phyloP scores from a whole-genome alignment of 352 stramenopile genomes.

The Pythium plurisporium region DNA sequence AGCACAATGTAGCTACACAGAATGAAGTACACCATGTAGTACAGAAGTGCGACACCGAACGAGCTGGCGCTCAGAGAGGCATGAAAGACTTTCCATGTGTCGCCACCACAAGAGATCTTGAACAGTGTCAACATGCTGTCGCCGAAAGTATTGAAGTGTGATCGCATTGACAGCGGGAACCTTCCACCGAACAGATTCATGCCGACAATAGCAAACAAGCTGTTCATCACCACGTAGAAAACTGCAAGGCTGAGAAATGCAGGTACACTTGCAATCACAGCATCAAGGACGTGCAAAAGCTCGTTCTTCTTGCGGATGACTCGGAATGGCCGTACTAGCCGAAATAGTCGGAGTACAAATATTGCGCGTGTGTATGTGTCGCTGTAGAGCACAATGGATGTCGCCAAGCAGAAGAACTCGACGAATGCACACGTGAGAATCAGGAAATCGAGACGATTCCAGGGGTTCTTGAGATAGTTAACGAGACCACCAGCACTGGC shows the following conservation, averaged over 20 bases:
- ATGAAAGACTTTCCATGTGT: constrained; percentile 80
- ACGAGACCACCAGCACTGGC: constrained; percentile 47
- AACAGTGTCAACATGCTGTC: constrained; percentile 83
- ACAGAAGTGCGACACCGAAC: constrained; percentile 51
- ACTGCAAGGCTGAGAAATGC: constrained; percentile 59
- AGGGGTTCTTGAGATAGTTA: constrained; percentile 71
- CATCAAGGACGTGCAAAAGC: constrained; percentile 64
- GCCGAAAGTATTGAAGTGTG: constrained; percentile 82
- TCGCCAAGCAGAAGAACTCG: constrained; percentile 61
- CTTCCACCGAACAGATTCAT: constrained; percentile 82
- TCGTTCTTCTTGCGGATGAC: constrained; percentile 74
- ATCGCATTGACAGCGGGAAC: constrained; percentile 63
- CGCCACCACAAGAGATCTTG: constrained; percentile 78
- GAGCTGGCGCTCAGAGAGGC: constrained; percentile 57
- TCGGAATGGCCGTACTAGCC: constrained; percentile 68
- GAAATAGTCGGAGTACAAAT: constrained; percentile 79
- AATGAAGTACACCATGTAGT: constrained; percentile 74
- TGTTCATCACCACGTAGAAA: constrained; percentile 65
- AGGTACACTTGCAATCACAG: constrained; percentile 58
- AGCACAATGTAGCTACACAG: constrained; percentile 63
- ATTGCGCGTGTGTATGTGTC: constrained; percentile 66
- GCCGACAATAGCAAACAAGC: constrained; percentile 76
- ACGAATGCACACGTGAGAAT: constrained; percentile 57
- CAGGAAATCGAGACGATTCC: constrained; percentile 77
- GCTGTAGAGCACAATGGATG: constrained; percentile 53